Evolutionary conservation across 192 early-diverging fungal genomes (phyloP).

Genomic region (Dissophora globulifera): DNA sequence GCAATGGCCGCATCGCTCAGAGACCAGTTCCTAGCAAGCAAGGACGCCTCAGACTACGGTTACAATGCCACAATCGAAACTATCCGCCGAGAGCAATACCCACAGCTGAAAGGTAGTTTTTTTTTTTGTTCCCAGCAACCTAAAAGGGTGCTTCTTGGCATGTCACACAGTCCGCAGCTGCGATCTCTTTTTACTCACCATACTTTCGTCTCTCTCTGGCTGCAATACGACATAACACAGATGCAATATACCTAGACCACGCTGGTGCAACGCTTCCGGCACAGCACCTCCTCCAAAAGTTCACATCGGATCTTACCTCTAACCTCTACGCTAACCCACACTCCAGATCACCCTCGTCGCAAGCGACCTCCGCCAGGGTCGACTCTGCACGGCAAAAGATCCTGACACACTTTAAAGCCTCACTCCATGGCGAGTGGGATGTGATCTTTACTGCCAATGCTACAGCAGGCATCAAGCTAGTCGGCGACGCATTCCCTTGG

Average conservation of each 20-base stretch:
- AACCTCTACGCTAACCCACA: slow-evolving; percentile 75
- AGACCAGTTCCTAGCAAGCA: slow-evolving; percentile 19
- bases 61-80: slow-evolving; percentile 58
- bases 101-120: slow-evolving; percentile 60
- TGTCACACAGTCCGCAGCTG: too few species aligned
- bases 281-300: slow-evolving; percentile 52
- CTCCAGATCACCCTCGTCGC: slow-evolving; percentile 66
- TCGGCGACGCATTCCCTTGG: slow-evolving; percentile 78
- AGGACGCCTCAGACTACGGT: slow-evolving; percentile 49
- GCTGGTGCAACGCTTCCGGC: slow-evolving; percentile 69
- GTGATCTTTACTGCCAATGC: slow-evolving; percentile 85
- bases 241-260: slow-evolving; percentile 70
- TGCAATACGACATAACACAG: slow-evolving; percentile 10
- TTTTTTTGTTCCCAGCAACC: too few species aligned
- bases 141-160: too few species aligned
- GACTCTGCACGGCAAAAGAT: slow-evolving; percentile 65
- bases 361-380: slow-evolving; percentile 60
- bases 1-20: slow-evolving; percentile 15
- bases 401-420: slow-evolving; percentile 67
- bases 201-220: not conserved
- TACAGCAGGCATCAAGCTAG: slow-evolving; percentile 78
- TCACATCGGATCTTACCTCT: slow-evolving; percentile 56
- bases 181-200: not conserved
- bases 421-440: slow-evolving; percentile 64
- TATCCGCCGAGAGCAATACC: slow-evolving; percentile 65